phyloP scores from a whole-genome alignment of 768 basidiomycete species.

The Pleurotus tuber-regium region DNA sequence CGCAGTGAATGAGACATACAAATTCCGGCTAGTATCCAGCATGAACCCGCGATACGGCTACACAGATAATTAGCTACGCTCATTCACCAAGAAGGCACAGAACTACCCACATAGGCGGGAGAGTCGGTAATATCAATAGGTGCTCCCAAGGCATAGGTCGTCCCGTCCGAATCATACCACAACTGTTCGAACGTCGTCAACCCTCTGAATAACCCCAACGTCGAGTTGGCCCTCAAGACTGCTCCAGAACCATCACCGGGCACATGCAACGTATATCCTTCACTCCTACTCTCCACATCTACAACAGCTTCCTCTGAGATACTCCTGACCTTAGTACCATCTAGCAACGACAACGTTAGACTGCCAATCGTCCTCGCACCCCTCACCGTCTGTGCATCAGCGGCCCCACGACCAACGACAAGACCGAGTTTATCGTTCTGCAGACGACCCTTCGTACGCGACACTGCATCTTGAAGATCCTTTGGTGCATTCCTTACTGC shows the following conservation, averaged over 20 bases:
- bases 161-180: constrained; percentile 51
- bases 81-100: too few species aligned
- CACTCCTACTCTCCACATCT: constrained; percentile 48
- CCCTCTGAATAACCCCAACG: constrained; percentile 67
- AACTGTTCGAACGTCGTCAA: constrained; percentile 76
- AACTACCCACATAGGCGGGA: constrained; percentile 58
- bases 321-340: constrained; percentile 29
- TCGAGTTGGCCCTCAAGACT: constrained; percentile 55
- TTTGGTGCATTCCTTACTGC: constrained; percentile 41
- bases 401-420: constrained; percentile 54
- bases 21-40: constrained; percentile 81
- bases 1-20: constrained; percentile 35
- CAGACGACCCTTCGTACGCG: constrained; percentile 42
- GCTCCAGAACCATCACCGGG: constrained; percentile 55
- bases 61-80: background rate
- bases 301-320: constrained; percentile 55
- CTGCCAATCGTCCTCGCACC: constrained; percentile 39
- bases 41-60: constrained; percentile 77
- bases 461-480: constrained; percentile 59
- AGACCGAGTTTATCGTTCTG: constrained; percentile 58
- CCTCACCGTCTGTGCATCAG: constrained; percentile 35
- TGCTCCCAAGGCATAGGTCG: constrained; percentile 50
- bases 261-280: constrained; percentile 58
- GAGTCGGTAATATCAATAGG: constrained; percentile 59
- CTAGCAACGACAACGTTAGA: constrained; percentile 42